Evolutionary conservation across 2,329 filamentous ascomycete species (phyloP).

Genomic region (Sporothrix mexicana): DNA sequence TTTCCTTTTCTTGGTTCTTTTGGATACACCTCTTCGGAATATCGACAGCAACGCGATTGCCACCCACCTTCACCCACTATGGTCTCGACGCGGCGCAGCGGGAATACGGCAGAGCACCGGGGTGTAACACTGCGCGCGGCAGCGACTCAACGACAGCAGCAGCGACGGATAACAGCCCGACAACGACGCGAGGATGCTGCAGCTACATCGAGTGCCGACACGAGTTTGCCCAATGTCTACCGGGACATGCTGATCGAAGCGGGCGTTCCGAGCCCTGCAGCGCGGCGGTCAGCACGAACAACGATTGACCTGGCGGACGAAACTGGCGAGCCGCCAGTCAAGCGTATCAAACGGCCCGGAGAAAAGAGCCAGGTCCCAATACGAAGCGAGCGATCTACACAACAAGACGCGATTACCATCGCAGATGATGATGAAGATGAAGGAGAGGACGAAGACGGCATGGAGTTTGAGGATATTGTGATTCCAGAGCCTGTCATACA

Average conservation of each 20-base stretch:
- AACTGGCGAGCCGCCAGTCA: conserved; percentile 34
- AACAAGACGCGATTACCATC: not conserved
- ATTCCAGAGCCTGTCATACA: conserved; percentile 39
- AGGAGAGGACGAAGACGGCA: conserved; percentile 36
- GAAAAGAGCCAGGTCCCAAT: conserved; percentile 26
- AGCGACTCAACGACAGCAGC: conserved; percentile 29
- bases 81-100: conserved; percentile 33
- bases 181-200: conserved; percentile 5
- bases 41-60: not conserved
- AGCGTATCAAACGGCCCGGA: conserved; percentile 39
- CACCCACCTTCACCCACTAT: not conserved
- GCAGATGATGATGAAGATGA: conserved; percentile 13
- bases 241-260: conserved; percentile 39
- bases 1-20: not conserved
- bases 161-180: conserved; percentile 9
- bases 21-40: not conserved
- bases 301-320: not conserved
- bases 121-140: conserved; percentile 33
- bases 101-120: conserved; percentile 13
- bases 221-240: conserved; percentile 32
- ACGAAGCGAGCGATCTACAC: not conserved
- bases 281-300: not conserved
- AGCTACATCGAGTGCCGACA: not conserved
- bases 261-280: conserved; percentile 28
- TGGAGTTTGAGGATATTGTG: conserved; percentile 39